Conservation (phyloP, 129 eudicot species). For the Tagetes patula region DNA sequence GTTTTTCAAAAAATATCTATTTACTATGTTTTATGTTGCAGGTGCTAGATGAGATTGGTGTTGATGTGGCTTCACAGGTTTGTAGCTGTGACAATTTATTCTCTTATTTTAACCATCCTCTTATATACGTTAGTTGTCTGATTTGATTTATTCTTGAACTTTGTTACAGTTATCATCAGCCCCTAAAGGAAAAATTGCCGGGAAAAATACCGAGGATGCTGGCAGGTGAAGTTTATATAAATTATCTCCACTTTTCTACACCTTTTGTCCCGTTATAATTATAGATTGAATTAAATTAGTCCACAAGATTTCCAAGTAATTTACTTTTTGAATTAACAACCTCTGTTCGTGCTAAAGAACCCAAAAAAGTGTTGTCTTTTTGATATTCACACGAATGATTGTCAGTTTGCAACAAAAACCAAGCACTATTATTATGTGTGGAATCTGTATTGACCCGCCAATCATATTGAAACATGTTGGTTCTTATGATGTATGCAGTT, state of each 20-base stretch:
- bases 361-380: neutral
- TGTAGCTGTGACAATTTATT: slow-evolving; percentile 25
- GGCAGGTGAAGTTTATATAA: slow-evolving; percentile 52
- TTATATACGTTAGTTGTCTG: neutral
- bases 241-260: neutral
- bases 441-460: neutral
- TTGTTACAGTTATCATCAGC: slow-evolving; percentile 81
- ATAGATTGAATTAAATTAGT: slow-evolving; percentile 6
- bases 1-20: neutral
- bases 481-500: slow-evolving; percentile 46
- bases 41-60: slow-evolving; percentile 99
- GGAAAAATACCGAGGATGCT: slow-evolving; percentile 77
- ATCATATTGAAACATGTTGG: slow-evolving; percentile 11
- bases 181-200: slow-evolving; percentile 92
- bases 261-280: neutral
- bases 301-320: neutral
- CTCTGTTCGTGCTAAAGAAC: slow-evolving; percentile 5
- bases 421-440: neutral
- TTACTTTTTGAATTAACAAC: neutral
- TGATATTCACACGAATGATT: slow-evolving; percentile 2
- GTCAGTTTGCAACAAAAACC: neutral
- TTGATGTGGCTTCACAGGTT: slow-evolving; percentile 98
- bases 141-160: slow-evolving; percentile 19
- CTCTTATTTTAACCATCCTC: neutral
- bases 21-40: slow-evolving; percentile 36